Evolutionary conservation across 1,139 yeast genomes (phyloP).

Genomic region (Magnusiomyces tetraspermus): DNA sequence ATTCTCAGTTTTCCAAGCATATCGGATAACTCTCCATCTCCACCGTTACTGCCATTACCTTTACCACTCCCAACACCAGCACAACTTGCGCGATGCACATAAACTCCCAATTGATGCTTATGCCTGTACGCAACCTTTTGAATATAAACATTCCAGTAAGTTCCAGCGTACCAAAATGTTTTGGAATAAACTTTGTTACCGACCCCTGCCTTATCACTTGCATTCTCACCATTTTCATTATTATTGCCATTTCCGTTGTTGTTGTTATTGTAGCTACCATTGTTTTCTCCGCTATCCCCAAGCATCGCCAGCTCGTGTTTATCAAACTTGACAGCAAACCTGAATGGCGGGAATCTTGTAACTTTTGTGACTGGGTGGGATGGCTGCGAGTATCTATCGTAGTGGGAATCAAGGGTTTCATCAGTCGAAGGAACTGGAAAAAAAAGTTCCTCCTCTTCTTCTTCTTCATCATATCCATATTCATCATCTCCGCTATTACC

Average conservation of each 20-base stretch:
- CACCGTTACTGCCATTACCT: no score
- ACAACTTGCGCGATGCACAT: conserved; percentile 45
- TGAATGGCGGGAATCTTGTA: conserved; percentile 43
- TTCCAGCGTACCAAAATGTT: conserved; percentile 49
- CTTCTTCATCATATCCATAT: conserved; percentile 13
- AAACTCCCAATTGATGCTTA: conserved; percentile 44
- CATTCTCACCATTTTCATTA: no score
- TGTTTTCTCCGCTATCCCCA: no score
- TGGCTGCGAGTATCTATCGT: no score
- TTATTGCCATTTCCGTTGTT: no score
- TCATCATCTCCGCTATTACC: neutral
- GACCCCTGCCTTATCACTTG: no score
- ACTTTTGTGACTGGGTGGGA: neutral
- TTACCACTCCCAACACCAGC: no score
- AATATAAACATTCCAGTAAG: conserved; percentile 46
- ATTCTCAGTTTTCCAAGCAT: no score
- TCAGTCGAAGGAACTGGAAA: conserved; percentile 22
- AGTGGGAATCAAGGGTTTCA: conserved; percentile 15
- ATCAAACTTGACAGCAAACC: conserved; percentile 44
- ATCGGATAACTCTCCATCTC: no score
- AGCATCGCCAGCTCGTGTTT: no score
- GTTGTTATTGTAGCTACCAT: no score
- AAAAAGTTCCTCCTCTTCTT: conserved; percentile 12
- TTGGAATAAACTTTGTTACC: conserved; percentile 42
- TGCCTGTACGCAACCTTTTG: conserved; percentile 38